phyloP scores from a whole-genome alignment of 352 stramenopile genomes.

The Sclerospora graminicola region DNA sequence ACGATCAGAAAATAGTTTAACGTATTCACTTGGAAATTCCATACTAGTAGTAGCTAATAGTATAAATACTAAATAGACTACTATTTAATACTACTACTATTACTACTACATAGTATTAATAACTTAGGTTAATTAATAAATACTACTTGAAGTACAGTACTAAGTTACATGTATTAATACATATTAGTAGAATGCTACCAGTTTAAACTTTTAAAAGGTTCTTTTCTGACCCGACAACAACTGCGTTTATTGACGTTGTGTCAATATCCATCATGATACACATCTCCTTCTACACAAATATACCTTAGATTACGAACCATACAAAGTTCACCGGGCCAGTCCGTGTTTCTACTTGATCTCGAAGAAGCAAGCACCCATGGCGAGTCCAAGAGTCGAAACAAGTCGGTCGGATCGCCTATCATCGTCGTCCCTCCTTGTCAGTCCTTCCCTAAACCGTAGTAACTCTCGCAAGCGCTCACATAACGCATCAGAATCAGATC shows the following conservation, averaged over 20 bases:
- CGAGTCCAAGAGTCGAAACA: slow-evolving; percentile 13
- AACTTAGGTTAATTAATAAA: too few relatives aligned
- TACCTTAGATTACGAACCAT: slow-evolving; percentile 2
- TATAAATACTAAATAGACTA: too few relatives aligned
- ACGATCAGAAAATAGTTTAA: too few relatives aligned
- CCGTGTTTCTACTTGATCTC: background rate
- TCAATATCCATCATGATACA: background rate
- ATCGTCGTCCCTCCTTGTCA: slow-evolving; percentile 8
- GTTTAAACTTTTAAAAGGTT: too few relatives aligned
- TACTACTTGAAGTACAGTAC: too few relatives aligned
- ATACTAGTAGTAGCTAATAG: too few relatives aligned
- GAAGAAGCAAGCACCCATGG: slow-evolving; percentile 6
- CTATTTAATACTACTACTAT: too few relatives aligned
- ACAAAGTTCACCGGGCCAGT: background rate
- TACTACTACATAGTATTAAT: too few relatives aligned
- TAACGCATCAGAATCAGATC: slow-evolving; percentile 13
- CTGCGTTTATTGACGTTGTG: background rate
- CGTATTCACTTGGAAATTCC: too few relatives aligned
- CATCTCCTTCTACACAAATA: background rate
- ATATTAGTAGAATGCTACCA: too few relatives aligned
- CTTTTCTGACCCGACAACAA: too few relatives aligned
- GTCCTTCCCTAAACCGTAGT: slow-evolving; percentile 7
- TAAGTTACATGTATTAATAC: too few relatives aligned
- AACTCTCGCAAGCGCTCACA: slow-evolving; percentile 20
- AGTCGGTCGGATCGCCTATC: slow-evolving; percentile 5